Evolutionary conservation across 2,329 filamentous ascomycete species (phyloP), one percentile per base, ranked within the genome.

Genomic region (Beauveria sp.): DNA sequence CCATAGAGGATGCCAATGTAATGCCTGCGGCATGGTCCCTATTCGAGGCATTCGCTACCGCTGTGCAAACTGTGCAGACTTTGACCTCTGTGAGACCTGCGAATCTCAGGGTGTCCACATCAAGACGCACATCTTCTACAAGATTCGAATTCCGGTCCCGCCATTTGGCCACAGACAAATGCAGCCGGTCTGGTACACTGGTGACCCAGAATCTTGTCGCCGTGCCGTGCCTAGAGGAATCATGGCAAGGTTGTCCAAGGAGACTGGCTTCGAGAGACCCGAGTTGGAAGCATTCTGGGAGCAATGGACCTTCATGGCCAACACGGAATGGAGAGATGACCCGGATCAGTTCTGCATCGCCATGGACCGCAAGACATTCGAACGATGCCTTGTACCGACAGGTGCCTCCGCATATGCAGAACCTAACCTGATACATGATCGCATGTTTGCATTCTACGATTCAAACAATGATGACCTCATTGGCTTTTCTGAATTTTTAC

Each of bases 381-480:
- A 97, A 71, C 86, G 90, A 53, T 96, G 92, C 67, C 86, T 98
- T 63, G 87, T 96, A 8, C 91, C 91, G 3, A 89, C 89, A n/a
- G 90, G 89, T 16, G 89, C 88, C n/a, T 84, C 86, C 62, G 84
- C 88, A 38, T 87, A 91, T 60, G 86, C 89, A 12, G 83, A 88
- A 0, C 91, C 93, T 1, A 97, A 96, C 71, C 83, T 96, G 16
- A 90, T 99, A 63, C 95, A 96, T 70, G 93, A 99, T 72, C 89
- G 95, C 66, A 95, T 97, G 84, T 99, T 98, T 75, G 86, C 90
- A 56, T 97, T 97, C 73, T 99, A 97, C 73, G 95, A 99, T 74
- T 90, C 87, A 38, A 93, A 98, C 72, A 83, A 86, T 47, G 91
- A 99, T 70, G 90, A 89, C 24, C 78, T 96, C 8, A 97, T 99